These are phyloP conservation scores for Thelonectria blattea DNA, from an alignment of 2,329 filamentous ascomycete species.

Conservation along the genomic window DNA sequence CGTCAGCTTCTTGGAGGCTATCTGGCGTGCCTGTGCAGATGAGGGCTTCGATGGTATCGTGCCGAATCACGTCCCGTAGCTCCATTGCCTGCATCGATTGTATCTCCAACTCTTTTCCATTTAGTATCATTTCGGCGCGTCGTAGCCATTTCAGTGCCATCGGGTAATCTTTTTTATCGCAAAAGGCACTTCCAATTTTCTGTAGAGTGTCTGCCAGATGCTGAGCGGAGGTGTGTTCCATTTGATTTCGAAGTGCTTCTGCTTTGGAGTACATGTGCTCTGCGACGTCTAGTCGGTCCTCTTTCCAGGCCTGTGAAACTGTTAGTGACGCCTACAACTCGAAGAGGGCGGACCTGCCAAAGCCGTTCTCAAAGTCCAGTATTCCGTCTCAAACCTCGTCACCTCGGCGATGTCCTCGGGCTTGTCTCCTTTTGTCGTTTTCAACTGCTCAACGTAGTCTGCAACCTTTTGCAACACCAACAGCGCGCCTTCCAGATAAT, in stretches of 20 bases:
- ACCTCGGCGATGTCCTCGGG: background rate
- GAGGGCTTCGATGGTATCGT: constrained; percentile 64
- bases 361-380: constrained; percentile 68
- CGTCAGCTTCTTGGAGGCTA: constrained; percentile 56
- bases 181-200: constrained; percentile 70
- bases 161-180: constrained; percentile 57
- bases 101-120: constrained; percentile 58
- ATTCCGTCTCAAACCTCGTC: constrained; percentile 61
- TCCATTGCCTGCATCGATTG: constrained; percentile 67
- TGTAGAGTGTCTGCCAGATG: constrained; percentile 71
- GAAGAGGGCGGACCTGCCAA: constrained; percentile 57
- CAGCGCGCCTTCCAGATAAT: constrained; percentile 63
- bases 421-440: constrained; percentile 1
- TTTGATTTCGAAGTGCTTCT: constrained; percentile 43
- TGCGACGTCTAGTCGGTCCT: constrained; percentile 74
- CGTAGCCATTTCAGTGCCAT: constrained; percentile 75
- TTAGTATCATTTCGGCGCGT: constrained; percentile 67
- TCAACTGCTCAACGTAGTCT: constrained; percentile 51
- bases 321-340: constrained; percentile 25
- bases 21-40: constrained; percentile 55
- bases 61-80: constrained; percentile 69
- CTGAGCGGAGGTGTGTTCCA: constrained; percentile 62
- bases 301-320: constrained; percentile 70
- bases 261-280: constrained; percentile 77
- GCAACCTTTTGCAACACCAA: constrained; percentile 69